Base-by-base conservation (phyloP, 768 basidiomycete species). In the Brasilioporus rufonigricans region DNA sequence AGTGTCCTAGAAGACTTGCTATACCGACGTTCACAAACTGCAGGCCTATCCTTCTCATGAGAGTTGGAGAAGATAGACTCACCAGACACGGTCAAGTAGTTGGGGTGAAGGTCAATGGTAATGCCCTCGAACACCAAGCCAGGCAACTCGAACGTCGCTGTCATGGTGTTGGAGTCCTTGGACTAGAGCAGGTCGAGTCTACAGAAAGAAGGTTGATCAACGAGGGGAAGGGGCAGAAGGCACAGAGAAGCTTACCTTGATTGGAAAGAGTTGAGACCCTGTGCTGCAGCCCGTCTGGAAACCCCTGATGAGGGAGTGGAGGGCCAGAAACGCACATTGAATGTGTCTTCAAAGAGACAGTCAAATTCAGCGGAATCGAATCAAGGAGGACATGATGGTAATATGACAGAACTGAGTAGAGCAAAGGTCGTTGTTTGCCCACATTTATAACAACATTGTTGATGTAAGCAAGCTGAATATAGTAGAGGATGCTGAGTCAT, bases 101-200 rank as follows among this genome's bases (percentile, higher is more conserved):
- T 70, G 48, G 77, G 73, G 46, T 74, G 70, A 63, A 29, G 27
- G 27, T 29, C 27, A 9, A 29, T 29, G 9, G 27, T 29, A 9
- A 29, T 29, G 9, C 9, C 27, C 27, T 29, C 27, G 27, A 9
- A 29, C 27, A 5, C 9, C 27, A 29, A 63, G 12, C 82, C 78
- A 4, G 82, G 81, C 7, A 81, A 65, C 61, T 82, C 81, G 58
- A 84, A 79, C 4, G 75, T 76, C 18, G 78, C 81, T 2, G 77
- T 81, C 33, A 82, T 73, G n/a, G 57, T 52, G 61, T 77, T 76
- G 11, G 66, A 65, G 1, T 73, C 70, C 5, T 70, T 60, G 48
- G 74, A 71, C 61, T 81, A 78, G 27, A 5, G 27, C 9, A 29
- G 27, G 57, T 81, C 77, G 66, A 84, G 66, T 27, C 75, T 19